These are phyloP conservation scores for Penicillium silybi DNA, from an alignment of 495 filamentous ascomycete genomes.

Conservation along the genomic window DNA sequence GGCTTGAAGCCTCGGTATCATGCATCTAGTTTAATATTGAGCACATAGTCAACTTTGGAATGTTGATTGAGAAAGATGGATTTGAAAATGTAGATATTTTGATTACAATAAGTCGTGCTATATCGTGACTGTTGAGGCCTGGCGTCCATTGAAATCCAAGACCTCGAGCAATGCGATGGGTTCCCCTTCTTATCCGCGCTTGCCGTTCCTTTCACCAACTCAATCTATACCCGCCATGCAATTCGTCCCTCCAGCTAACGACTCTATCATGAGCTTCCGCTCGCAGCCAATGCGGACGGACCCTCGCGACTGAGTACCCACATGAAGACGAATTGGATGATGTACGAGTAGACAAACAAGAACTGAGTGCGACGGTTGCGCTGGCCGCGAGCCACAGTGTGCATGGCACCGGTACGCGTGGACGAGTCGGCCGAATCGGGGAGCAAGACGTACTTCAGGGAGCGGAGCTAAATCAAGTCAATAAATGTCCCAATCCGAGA, in stretches of 20 bases:
- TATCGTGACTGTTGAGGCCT: conserved; percentile 20
- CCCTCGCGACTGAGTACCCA: conserved; percentile 73
- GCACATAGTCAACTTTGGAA: neutral
- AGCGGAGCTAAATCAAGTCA: conserved; percentile 71
- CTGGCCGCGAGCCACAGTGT: conserved; percentile 78
- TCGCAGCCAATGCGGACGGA: conserved; percentile 22
- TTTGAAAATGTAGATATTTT: conserved; percentile 19
- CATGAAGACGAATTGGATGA: conserved; percentile 92
- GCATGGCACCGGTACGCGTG: conserved; percentile 60
- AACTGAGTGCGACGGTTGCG: conserved; percentile 90
- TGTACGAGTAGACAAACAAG: conserved; percentile 89
- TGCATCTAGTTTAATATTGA: too few species aligned
- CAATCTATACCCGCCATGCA: conserved; percentile 30
- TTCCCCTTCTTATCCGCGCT: neutral
- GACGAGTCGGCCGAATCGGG: conserved; percentile 71
- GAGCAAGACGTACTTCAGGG: conserved; percentile 90
- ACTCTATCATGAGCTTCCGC: conserved; percentile 24
- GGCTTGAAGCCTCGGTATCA: too few species aligned
- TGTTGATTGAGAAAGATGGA: neutral
- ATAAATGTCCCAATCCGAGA: conserved; percentile 1
- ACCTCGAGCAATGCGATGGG: conserved; percentile 1
- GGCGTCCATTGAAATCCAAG: neutral
- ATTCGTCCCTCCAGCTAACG: neutral
- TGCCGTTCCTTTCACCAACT: conserved; percentile 6
- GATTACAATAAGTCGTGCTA: conserved; percentile 34